phyloP scores from a whole-genome alignment of 495 filamentous ascomycete species.

The Hyaloscypha finlandica region DNA sequence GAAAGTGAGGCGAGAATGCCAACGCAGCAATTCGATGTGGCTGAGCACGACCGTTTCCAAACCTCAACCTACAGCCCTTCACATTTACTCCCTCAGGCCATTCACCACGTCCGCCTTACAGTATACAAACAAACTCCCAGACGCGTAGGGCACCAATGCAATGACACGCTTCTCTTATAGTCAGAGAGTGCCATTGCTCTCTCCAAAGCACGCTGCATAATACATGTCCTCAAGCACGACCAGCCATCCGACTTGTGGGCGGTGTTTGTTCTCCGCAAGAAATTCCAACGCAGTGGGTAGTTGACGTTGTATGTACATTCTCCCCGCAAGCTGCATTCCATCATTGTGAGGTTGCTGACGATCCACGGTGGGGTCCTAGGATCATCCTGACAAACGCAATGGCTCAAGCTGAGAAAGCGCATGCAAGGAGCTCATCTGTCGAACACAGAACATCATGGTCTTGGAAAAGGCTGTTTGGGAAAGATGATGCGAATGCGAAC shows the following conservation, averaged over 20 bases:
- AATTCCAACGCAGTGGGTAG: not conserved
- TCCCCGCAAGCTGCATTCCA: not conserved
- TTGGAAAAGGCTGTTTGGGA: slow-evolving; percentile 39
- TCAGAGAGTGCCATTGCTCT: slow-evolving; percentile 27
- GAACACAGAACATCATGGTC: slow-evolving; percentile 31
- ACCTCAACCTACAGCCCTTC: slow-evolving; percentile 7
- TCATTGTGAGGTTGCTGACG: slow-evolving; percentile 13
- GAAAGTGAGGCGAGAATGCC: slow-evolving; percentile 4
- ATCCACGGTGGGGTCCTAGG: slow-evolving; percentile 19
- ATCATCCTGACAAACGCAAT: slow-evolving; percentile 24
- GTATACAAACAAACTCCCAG: slow-evolving; percentile 1
- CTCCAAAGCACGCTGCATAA: slow-evolving; percentile 18
- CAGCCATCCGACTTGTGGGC: slow-evolving; percentile 12
- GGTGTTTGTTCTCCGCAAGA: not conserved
- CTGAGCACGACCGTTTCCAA: slow-evolving; percentile 17
- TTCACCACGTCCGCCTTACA: slow-evolving; percentile 23
- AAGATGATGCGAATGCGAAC: slow-evolving; percentile 23
- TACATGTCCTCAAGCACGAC: slow-evolving; percentile 8
- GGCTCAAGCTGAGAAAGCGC: slow-evolving; percentile 31
- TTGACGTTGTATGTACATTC: slow-evolving; percentile 1
- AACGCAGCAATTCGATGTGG: not conserved
- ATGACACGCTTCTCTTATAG: slow-evolving; percentile 28
- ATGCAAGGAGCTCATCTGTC: slow-evolving; percentile 26
- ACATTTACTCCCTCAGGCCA: slow-evolving; percentile 6
- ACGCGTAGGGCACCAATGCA: slow-evolving; percentile 19